Percentiles rank a stretch among this genome's conserved stretches.
Conservation (phyloP, 2,329 filamentous ascomycete genomes). For the Pezicula neosporulosa region DNA sequence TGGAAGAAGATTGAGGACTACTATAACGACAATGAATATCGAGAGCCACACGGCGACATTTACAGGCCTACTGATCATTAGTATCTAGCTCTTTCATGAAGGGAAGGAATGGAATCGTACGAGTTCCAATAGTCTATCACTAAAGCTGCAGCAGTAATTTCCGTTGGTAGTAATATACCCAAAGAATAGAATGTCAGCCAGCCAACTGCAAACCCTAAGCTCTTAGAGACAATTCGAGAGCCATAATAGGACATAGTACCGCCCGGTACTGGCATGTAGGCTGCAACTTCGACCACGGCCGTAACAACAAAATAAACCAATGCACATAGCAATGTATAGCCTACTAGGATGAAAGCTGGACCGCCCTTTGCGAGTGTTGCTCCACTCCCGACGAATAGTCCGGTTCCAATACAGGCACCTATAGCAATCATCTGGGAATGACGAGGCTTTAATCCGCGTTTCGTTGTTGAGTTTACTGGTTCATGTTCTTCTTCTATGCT, state of each 20-base stretch:
- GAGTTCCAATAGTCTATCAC: constrained; percentile 59
- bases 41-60: too few species aligned
- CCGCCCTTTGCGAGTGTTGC: constrained; percentile 52
- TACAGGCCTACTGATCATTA: constrained; percentile 41
- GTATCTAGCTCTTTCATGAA: constrained; percentile 55
- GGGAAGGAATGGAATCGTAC: constrained; percentile 27
- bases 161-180: constrained; percentile 53
- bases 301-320: constrained; percentile 54
- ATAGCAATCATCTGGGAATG: constrained; percentile 60
- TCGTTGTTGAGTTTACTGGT: too few species aligned
- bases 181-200: constrained; percentile 50
- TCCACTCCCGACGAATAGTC: constrained; percentile 61
- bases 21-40: constrained; percentile 32
- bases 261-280: constrained; percentile 51
- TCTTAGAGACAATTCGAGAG: constrained; percentile 47
- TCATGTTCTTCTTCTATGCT: too few species aligned
- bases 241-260: constrained; percentile 56
- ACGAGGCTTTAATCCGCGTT: constrained; percentile 53
- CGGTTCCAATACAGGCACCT: constrained; percentile 58
- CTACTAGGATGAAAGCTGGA: constrained; percentile 67
- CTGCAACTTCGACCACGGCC: constrained; percentile 50
- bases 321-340: constrained; percentile 56
- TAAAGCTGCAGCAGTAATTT: constrained; percentile 54
- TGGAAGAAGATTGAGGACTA: constrained; percentile 53
- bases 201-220: constrained; percentile 16